Base-by-base conservation (phyloP, 805 yeast species). In the Candida ipomoeae region DNA sequence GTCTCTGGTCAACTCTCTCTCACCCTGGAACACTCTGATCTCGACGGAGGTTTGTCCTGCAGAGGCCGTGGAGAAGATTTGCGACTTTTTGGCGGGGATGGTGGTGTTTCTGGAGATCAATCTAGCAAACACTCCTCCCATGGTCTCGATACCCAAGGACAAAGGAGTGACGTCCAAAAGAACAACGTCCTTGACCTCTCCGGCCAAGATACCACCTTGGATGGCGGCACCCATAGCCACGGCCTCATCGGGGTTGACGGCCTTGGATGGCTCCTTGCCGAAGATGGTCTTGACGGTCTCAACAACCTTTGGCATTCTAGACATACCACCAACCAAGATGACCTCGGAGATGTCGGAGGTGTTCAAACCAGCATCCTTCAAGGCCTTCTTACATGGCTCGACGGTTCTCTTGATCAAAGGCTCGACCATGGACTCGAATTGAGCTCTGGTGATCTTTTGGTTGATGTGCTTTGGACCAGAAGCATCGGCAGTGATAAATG, bases 21-120 rank as follows among this genome's bases (percentile, higher is more conserved):
- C 97, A 81, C 97, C 97, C 80, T 90, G 97, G 96, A 89, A 91
- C 54, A 90, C 97, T 79, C 97, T 86, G 77, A 90, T 90, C 80
- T 89, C 96, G 62, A 89, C 96, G 63, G 96, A 87, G 58, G 96
- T 89, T 81, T 89, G 97, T 70, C 96, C 96, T 63, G 92, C 87
- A 59, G 96, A 90, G 57, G 96, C 96, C 64, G 97, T 89, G 49
- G 96, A 89, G 66, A 91, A 90, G 65, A 90, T 84, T 79, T 90
- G 97, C 44, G 96, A 87, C 79, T 90, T 90, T 83, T 89, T 89
- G 64, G 96, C 89, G 73, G 97, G 97, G 60, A 90, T 89, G 56
- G 97, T 90, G 62, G 97, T 90, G 84, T 90, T 87, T 77, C 95
- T 85, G 77, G 87, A 84, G 69, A 87, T 87, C 72, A 87, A 79